Base-by-base conservation (phyloP, 768 basidiomycete species). In the Calocera viscosa region DNA sequence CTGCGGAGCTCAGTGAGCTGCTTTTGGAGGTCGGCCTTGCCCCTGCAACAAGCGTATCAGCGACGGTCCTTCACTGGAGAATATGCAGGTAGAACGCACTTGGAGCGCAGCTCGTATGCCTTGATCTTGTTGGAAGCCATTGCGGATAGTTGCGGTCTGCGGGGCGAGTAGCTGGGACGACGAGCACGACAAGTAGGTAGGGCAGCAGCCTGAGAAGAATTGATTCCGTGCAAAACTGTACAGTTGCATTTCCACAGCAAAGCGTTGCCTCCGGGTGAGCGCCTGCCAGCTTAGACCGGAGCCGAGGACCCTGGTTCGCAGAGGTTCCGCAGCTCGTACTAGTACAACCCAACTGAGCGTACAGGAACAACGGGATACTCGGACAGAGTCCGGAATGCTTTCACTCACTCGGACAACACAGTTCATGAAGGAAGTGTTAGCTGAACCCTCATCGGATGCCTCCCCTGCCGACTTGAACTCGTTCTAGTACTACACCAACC, bases 31-130 rank as follows among this genome's bases (percentile, higher is more conserved):
- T 97, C 95, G 81, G 87, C 90, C 83, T 96, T 97, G 70, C 89
- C 90, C 86, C 94, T 94, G 74, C 14, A 33, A 39, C 32, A 30
- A 53, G 28, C 34, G 53, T 40, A 63, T 65, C 32, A 39, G 33
- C 40, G 34, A 22, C 19, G 11, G 14, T 60, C 5, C 30, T 16
- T 26, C 53, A 60, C 16, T 28, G 14, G 22, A n/a, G 2, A 60
- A 22, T 28, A 60, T 60, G 26, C 35, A 38, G 35, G 7, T 14
- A 22, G 53, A 7, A 78, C 89, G 78, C 77, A 92, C 91, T 95
- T 94, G 78, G 89, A 90, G 79, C 91, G 90, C 78, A 94, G 90
- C 79, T 94, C 91, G 82, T 94, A 91, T 75, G 92, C 90, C 84
- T 92, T 92, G 82, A 93, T 89, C 84, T 93, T 92, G 74, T 85